A percentile compares a stretch with the other conserved stretches of the same genome.
phyloP scores from a whole-genome alignment of 352 stramenopile species.

The Globisporangium middletonii region DNA sequence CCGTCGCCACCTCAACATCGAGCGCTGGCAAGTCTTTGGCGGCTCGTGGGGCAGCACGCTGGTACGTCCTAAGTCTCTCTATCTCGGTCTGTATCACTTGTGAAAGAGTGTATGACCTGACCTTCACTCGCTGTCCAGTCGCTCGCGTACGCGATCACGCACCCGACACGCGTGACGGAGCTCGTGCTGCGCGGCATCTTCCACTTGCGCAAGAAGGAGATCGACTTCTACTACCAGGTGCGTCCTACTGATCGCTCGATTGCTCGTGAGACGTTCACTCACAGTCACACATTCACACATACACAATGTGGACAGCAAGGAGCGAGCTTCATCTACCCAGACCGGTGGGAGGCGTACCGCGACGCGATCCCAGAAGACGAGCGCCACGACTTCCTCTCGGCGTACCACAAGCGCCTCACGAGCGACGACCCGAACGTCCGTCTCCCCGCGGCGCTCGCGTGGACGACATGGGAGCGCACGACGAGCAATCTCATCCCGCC shows the following conservation, averaged over 20 bases:
- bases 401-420: slow-evolving; percentile 86
- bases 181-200: slow-evolving; percentile 93
- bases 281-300: no score
- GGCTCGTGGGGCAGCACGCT: slow-evolving; percentile 94
- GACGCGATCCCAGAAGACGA: slow-evolving; percentile 85
- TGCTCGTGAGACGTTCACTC: not conserved
- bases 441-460: slow-evolving; percentile 79
- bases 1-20: slow-evolving; percentile 74
- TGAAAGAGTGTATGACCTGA: not conserved
- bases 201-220: slow-evolving; percentile 85
- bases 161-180: slow-evolving; percentile 77
- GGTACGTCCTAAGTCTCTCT: no score
- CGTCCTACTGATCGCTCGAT: not conserved
- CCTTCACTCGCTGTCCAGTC: slow-evolving; percentile 27
- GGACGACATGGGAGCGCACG: slow-evolving; percentile 90
- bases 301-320: slow-evolving; percentile 28
- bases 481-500: slow-evolving; percentile 79
- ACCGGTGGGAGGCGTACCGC: slow-evolving; percentile 88
- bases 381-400: slow-evolving; percentile 73
- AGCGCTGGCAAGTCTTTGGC: slow-evolving; percentile 92
- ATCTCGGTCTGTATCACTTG: not conserved
- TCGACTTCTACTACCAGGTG: slow-evolving; percentile 92
- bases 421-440: slow-evolving; percentile 82
- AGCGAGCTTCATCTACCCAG: slow-evolving; percentile 87
- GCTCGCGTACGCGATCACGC: slow-evolving; percentile 88